Evolutionary conservation across 306 rosid species (phyloP).

Genomic region (Cucumis cinereus): DNA sequence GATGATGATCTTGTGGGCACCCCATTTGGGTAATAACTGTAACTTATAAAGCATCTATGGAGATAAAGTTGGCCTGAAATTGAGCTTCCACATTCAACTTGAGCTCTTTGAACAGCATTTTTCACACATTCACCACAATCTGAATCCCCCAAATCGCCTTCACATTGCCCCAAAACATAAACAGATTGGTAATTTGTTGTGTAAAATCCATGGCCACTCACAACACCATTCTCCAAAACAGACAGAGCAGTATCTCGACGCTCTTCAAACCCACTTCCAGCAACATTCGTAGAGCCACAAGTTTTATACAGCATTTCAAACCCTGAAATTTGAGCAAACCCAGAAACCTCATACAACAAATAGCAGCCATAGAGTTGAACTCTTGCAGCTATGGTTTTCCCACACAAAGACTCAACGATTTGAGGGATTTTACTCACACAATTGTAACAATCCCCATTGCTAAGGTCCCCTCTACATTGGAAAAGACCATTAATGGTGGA

Average conservation of each 20-base stretch:
- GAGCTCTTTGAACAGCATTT: constrained; percentile 63
- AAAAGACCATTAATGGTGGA: constrained; percentile 56
- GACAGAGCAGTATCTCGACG: constrained; percentile 67
- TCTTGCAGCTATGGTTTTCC: constrained; percentile 63
- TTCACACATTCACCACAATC: constrained; percentile 84
- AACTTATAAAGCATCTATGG: constrained; percentile 78
- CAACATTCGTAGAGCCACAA: constrained; percentile 51
- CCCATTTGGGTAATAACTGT: constrained; percentile 76
- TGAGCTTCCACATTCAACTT: constrained; percentile 76
- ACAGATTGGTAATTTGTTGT: constrained; percentile 54
- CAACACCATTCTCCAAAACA: constrained; percentile 66
- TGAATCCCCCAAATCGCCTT: constrained; percentile 79
- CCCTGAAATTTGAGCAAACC: constrained; percentile 78
- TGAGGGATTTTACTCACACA: constrained; percentile 73
- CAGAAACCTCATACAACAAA: constrained; percentile 60
- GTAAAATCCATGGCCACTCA: constrained; percentile 68
- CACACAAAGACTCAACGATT: constrained; percentile 45
- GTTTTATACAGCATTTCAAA: constrained; percentile 66
- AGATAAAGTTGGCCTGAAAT: constrained; percentile 77
- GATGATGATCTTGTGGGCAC: constrained; percentile 62
- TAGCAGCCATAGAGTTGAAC: constrained; percentile 82
- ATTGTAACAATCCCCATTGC: constrained; percentile 51
- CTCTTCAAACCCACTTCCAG: constrained; percentile 73
- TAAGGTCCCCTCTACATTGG: constrained; percentile 90
- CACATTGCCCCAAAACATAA: constrained; percentile 82